Evolutionary conservation across 1,284 basidiomycete species (phyloP).

Genomic region (Marasmius sp.): DNA sequence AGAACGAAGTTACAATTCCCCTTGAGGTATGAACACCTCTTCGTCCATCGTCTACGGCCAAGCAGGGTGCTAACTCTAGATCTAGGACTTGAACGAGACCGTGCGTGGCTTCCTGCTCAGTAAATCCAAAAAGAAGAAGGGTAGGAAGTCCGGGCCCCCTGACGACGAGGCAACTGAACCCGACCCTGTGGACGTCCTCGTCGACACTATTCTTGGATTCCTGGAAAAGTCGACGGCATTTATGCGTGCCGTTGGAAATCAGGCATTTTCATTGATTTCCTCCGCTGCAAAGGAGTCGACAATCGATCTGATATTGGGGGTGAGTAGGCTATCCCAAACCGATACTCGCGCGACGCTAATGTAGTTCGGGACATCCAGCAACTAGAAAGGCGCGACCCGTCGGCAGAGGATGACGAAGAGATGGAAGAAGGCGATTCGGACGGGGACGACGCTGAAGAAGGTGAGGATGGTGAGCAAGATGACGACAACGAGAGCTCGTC

Average conservation of each 20-base stretch:
- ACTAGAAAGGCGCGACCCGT: constrained; percentile 73
- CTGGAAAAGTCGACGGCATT: constrained; percentile 86
- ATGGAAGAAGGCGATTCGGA: constrained; percentile 42
- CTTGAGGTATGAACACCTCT: constrained; percentile 55
- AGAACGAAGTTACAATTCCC: constrained; percentile 20
- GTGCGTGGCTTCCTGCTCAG: constrained; percentile 27
- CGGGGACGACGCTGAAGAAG: constrained; percentile 33
- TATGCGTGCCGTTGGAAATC: constrained; percentile 78
- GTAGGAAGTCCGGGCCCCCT: constrained; percentile 34
- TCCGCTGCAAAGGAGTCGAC: constrained; percentile 72
- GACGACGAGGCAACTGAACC: constrained; percentile 28
- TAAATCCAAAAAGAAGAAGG: constrained; percentile 46
- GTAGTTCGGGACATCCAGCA: constrained; percentile 52
- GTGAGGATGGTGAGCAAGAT: constrained; percentile 33
- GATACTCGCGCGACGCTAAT: not conserved
- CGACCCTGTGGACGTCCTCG: constrained; percentile 79
- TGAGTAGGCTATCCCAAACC: constrained; percentile 41
- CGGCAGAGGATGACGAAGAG: constrained; percentile 49
- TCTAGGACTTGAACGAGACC: constrained; percentile 53
- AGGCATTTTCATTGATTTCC: constrained; percentile 80
- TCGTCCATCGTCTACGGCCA: not conserved
- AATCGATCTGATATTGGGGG: constrained; percentile 81
- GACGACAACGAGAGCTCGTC: constrained; percentile 27
- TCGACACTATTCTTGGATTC: constrained; percentile 87
- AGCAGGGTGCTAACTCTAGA: constrained; percentile 6